A percentile compares a stretch with the other conserved stretches of the same genome.
These are phyloP conservation scores for Crithidia expoeki DNA, from an alignment of 208 protist species.

Conservation along the genomic window DNA sequence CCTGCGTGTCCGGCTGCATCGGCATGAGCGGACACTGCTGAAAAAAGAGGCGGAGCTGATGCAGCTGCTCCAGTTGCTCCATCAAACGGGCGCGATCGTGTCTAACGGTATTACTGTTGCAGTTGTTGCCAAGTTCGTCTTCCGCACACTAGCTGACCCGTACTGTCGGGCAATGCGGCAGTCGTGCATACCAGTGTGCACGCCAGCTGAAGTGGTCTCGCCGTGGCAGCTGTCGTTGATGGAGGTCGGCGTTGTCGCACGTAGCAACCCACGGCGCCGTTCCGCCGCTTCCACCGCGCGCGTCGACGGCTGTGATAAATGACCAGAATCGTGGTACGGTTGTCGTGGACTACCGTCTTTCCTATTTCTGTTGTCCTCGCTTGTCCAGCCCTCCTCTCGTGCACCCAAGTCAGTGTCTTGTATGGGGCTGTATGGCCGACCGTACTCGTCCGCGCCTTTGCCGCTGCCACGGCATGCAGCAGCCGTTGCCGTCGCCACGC, in stretches of 20 bases:
- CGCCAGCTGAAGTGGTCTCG: neutral
- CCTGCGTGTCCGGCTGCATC: conserved; percentile 8
- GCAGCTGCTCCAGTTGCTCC: conserved; percentile 15
- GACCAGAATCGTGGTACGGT: neutral
- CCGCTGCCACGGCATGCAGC: neutral
- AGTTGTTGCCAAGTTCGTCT: neutral
- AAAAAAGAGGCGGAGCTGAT: conserved; percentile 23
- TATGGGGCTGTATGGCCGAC: neutral
- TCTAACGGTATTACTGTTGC: neutral
- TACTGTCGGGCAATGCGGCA: neutral
- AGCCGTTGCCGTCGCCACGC: neutral
- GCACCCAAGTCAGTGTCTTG: neutral
- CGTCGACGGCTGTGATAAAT: neutral
- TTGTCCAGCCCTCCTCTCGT: neutral
- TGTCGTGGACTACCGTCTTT: neutral
- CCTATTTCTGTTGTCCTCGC: conserved; percentile 1
- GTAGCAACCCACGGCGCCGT: conserved; percentile 7
- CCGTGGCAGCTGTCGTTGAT: conserved; percentile 8
- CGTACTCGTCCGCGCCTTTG: neutral
- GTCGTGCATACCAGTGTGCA: neutral
- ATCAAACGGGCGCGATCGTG: neutral
- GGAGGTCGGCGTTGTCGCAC: conserved; percentile 8
- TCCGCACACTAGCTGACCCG: neutral
- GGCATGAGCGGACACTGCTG: conserved; percentile 33
- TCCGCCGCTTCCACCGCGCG: neutral